phyloP scores from a whole-genome alignment of 2,329 filamentous ascomycete species.

The Penicillium sp. region DNA sequence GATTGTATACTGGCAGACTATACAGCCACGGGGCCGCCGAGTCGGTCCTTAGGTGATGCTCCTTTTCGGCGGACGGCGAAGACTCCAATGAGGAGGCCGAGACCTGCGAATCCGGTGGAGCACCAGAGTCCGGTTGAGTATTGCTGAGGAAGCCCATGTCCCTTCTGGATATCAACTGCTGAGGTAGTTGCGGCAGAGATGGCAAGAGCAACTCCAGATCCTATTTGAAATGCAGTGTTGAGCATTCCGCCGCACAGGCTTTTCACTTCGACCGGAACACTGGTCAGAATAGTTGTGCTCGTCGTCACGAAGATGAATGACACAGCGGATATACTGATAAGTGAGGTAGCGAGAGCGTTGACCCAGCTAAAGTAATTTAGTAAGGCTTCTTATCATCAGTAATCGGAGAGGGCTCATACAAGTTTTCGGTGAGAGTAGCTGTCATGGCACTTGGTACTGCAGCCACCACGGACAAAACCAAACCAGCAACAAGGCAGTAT shows the following conservation, averaged over 20 bases:
- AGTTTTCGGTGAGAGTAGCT: constrained; percentile 20
- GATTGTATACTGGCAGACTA: constrained; percentile 1
- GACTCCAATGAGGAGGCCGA: constrained; percentile 31
- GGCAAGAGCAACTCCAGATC: constrained; percentile 43
- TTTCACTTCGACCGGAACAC: constrained; percentile 44
- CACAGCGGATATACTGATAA: constrained; percentile 43
- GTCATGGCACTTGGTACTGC: constrained; percentile 37
- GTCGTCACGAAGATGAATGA: constrained; percentile 45
- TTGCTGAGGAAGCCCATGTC: constrained; percentile 33
- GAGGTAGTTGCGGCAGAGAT: constrained; percentile 41
- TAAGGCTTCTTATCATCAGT: constrained; percentile 3
- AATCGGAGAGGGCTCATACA: constrained; percentile 20
- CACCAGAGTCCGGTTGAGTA: constrained; percentile 46
- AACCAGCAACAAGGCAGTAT: constrained; percentile 35
- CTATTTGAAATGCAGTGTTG: constrained; percentile 47
- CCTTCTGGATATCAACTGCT: constrained; percentile 40
- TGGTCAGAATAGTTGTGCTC: constrained; percentile 42
- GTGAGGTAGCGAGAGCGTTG: constrained; percentile 40
- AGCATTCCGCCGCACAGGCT: constrained; percentile 44
- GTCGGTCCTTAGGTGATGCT: constrained; percentile 21
- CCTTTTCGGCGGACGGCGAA: constrained; percentile 21
- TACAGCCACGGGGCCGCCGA: constrained; percentile 16
- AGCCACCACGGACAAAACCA: constrained; percentile 38
- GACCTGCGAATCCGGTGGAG: constrained; percentile 40
- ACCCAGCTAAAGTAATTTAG: constrained; percentile 31